phyloP scores from a whole-genome alignment of 1,139 yeast genomes.

The Geotrichum klebahnii region DNA sequence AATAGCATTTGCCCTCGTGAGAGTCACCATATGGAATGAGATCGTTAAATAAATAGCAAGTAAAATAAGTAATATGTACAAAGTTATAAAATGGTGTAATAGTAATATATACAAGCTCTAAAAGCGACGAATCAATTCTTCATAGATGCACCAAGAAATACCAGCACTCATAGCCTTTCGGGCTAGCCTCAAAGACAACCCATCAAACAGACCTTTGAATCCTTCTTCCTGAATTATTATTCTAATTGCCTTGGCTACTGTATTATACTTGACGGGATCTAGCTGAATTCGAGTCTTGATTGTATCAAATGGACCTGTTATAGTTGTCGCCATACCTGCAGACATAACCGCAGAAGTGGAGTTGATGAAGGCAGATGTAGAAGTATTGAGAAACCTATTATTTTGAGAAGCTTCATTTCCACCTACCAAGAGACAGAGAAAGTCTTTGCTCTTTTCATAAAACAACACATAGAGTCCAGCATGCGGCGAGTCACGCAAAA shows the following conservation, averaged over 20 bases:
- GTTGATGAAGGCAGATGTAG: conserved; percentile 56
- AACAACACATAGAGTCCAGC: conserved; percentile 88
- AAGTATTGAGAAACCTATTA: conserved; percentile 29
- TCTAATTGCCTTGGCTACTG: conserved; percentile 42
- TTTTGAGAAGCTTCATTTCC: background rate
- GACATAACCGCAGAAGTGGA: conserved; percentile 68
- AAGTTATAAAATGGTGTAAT: background rate
- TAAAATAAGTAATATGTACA: background rate
- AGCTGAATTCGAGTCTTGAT: conserved; percentile 88
- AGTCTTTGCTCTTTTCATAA: conserved; percentile 67
- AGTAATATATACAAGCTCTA: background rate
- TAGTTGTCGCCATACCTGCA: conserved; percentile 73
- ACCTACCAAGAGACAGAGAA: conserved; percentile 35
- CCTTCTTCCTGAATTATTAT: conserved; percentile 57
- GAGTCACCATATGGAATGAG: background rate
- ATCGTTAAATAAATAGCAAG: background rate
- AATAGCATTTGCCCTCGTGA: too few relatives aligned
- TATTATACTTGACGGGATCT: conserved; percentile 46
- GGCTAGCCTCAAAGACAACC: conserved; percentile 71
- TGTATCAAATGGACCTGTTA: conserved; percentile 94
- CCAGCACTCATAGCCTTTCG: conserved; percentile 91
- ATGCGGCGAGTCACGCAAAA: conserved; percentile 89
- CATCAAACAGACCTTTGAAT: conserved; percentile 64
- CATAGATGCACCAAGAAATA: conserved; percentile 95
- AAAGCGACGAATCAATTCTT: conserved; percentile 55